Evolutionary conservation across 192 early-diverging fungal genomes (phyloP).

Genomic region (Pilobolus umbonatus): DNA sequence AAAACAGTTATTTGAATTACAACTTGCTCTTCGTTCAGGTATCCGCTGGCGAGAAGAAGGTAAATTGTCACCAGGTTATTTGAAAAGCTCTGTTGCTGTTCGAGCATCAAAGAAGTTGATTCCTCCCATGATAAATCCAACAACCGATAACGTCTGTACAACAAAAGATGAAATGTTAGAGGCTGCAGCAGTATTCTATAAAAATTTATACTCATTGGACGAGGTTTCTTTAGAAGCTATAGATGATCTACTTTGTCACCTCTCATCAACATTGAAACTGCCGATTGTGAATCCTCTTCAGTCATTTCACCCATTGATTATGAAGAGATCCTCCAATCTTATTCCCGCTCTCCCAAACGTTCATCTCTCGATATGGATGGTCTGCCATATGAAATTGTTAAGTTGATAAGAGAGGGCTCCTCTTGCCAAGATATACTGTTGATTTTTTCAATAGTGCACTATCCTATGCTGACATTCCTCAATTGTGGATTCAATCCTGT

Average conservation of each 20-base stretch:
- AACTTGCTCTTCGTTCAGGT: too few relatives aligned
- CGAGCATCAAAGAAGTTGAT: neutral
- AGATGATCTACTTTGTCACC: too few relatives aligned
- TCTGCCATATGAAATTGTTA: constrained; percentile 24
- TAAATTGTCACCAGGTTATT: neutral
- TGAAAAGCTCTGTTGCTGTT: neutral
- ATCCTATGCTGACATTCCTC: neutral
- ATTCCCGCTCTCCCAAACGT: neutral
- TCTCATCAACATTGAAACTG: too few relatives aligned
- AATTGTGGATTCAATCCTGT: constrained; percentile 2
- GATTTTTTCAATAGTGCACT: constrained; percentile 18
- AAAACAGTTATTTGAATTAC: too few relatives aligned
- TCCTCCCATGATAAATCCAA: neutral
- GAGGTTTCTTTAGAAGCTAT: constrained; percentile 3
- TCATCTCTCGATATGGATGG: constrained; percentile 19
- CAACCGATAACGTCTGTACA: neutral
- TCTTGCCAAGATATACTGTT: neutral
- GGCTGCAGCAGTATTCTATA: neutral
- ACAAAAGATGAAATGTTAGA: constrained; percentile 1
- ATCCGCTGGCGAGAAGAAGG: neutral
- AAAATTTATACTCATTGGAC: neutral
- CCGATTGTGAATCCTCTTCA: too few relatives aligned
- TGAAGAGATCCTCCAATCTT: too few relatives aligned
- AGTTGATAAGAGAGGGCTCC: neutral
- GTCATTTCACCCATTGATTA: too few relatives aligned